phyloP scores from a whole-genome alignment of 2,329 filamentous ascomycete genomes.

The Cephalotrichum gorgonifer region DNA sequence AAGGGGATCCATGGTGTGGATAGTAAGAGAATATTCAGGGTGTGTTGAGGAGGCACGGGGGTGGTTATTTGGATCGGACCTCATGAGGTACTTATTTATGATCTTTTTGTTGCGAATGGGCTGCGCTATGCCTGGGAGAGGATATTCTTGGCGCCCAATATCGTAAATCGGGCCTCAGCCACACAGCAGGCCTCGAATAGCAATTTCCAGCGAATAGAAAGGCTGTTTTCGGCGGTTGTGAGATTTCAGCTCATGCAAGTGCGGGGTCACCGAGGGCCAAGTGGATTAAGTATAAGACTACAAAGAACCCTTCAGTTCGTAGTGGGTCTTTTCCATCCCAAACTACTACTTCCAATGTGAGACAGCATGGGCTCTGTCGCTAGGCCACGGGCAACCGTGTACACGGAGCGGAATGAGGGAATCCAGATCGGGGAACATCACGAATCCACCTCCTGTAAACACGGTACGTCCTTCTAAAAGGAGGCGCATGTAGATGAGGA shows the following conservation, averaged over 20 bases:
- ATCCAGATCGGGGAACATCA: neutral
- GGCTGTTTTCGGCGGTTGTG: neutral
- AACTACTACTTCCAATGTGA: neutral
- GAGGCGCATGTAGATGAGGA: neutral
- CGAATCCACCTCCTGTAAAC: neutral
- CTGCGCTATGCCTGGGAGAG: neutral
- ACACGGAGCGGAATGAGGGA: neutral
- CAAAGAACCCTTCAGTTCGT: neutral
- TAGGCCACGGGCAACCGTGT: neutral
- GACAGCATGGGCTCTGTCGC: neutral
- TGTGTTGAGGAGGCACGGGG: neutral
- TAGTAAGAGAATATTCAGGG: neutral
- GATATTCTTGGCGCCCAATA: neutral
- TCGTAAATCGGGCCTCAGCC: neutral
- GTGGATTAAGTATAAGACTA: neutral
- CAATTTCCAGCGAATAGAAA: neutral
- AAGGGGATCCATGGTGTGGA: neutral
- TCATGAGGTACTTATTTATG: neutral
- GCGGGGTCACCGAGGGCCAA: neutral
- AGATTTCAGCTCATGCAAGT: neutral
- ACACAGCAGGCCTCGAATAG: neutral
- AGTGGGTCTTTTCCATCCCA: neutral
- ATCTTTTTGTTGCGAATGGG: neutral
- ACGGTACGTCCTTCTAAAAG: neutral
- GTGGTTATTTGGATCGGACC: neutral